A percentile compares a stretch with the other conserved stretches of the same genome.
These are phyloP conservation scores for Durotheca rogersii DNA, from an alignment of 495 filamentous ascomycete species.

Conservation along the genomic window DNA sequence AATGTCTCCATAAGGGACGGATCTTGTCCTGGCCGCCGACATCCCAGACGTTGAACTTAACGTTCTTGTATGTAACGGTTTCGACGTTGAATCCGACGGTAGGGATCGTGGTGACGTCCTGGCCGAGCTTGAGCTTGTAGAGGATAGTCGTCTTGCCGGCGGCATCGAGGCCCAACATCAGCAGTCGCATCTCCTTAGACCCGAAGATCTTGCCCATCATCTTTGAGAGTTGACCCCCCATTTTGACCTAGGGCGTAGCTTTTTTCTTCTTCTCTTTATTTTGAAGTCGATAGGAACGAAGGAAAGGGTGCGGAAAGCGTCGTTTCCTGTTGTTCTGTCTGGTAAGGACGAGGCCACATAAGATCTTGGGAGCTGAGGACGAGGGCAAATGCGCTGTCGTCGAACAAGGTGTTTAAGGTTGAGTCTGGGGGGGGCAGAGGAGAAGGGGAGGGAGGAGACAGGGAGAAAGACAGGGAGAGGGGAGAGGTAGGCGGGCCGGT, in stretches of 20 bases:
- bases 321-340: too few relatives aligned
- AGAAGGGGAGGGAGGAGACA: slow-evolving; percentile 1
- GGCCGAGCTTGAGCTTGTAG: slow-evolving; percentile 99
- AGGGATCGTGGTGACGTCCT: slow-evolving; percentile 98
- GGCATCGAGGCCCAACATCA: slow-evolving; percentile 97
- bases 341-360: too few relatives aligned
- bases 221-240: slow-evolving; percentile 82
- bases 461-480: slow-evolving; percentile 2
- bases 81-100: slow-evolving; percentile 99
- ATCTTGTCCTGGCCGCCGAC: slow-evolving; percentile 99
- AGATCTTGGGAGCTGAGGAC: too few relatives aligned
- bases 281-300: too few relatives aligned
- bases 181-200: slow-evolving; percentile 95
- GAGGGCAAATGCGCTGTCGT: too few relatives aligned
- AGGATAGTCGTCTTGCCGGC: slow-evolving; percentile 99
- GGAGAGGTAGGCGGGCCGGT: too few relatives aligned
- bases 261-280: too few relatives aligned
- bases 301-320: too few relatives aligned
- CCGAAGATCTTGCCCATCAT: slow-evolving; percentile 98
- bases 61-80: slow-evolving; percentile 98
- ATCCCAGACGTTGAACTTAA: slow-evolving; percentile 99
- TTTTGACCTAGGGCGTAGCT: slow-evolving; percentile 40
- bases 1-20: slow-evolving; percentile 94
- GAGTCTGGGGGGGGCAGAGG: too few relatives aligned
- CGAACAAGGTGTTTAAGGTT: too few relatives aligned